phyloP scores from a whole-genome alignment of 1,284 basidiomycete genomes.

The Ceratobasidium sp. region DNA sequence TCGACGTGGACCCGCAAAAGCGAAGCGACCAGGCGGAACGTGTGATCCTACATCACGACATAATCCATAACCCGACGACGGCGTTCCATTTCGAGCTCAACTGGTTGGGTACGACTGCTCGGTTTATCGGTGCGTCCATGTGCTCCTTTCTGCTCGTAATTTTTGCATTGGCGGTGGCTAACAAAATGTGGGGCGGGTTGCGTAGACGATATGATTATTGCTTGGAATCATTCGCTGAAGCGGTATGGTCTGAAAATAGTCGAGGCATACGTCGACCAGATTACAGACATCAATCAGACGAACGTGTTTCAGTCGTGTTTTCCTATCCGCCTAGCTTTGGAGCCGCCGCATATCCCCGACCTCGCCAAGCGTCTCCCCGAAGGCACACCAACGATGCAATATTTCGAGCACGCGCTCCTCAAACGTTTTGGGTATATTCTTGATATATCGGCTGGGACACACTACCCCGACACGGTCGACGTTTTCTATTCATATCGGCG shows the following conservation, averaged over 20 bases:
- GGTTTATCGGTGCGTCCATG: constrained; percentile 73
- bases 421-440: constrained; percentile 85
- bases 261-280: constrained; percentile 91
- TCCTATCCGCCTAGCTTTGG: constrained; percentile 78
- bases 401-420: constrained; percentile 86
- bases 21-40: constrained; percentile 89
- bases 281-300: constrained; percentile 82
- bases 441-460: constrained; percentile 83
- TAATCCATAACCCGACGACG: constrained; percentile 90
- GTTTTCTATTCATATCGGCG: constrained; percentile 92
- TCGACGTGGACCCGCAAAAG: constrained; percentile 86
- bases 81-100: constrained; percentile 97
- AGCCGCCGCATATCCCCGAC: constrained; percentile 77
- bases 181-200: background rate
- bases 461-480: constrained; percentile 84
- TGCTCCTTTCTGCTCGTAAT: background rate
- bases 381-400: constrained; percentile 72
- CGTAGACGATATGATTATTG: constrained; percentile 80
- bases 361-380: constrained; percentile 77
- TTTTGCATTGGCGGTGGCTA: background rate
- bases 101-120: constrained; percentile 97
- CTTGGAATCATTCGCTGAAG: constrained; percentile 89
- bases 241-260: constrained; percentile 93
- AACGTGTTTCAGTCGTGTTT: constrained; percentile 92
- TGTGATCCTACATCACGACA: constrained; percentile 89